These are phyloP conservation scores for Tulasnella sp. DNA, from an alignment of 768 basidiomycete genomes.

Conservation along the genomic window DNA sequence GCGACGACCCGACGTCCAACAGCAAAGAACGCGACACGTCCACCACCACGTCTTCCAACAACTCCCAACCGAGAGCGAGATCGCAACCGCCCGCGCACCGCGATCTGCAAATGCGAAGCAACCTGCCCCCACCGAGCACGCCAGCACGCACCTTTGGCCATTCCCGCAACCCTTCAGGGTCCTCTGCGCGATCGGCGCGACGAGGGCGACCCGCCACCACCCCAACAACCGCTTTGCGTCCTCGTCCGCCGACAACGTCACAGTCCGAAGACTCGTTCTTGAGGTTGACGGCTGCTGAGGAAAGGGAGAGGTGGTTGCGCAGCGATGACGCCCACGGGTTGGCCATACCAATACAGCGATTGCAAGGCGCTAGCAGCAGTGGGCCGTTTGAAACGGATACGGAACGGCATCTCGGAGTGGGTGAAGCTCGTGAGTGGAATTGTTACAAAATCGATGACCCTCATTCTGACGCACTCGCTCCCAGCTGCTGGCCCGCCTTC, in stretches of 20 bases:
- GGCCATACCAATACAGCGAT: not conserved
- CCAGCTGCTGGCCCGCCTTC: not conserved
- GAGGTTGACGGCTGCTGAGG: slow-evolving; percentile 2
- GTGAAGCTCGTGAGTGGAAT: not conserved
- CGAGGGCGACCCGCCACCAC: slow-evolving; percentile 1
- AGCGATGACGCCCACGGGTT: slow-evolving; percentile 1
- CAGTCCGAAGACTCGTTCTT: slow-evolving; percentile 4
- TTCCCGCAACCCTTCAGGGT: not conserved
- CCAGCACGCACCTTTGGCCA: not conserved
- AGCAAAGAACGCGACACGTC: too few species aligned
- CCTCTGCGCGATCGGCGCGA: not conserved
- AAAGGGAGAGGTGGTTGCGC: not conserved
- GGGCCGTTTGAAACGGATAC: not conserved
- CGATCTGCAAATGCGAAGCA: not conserved
- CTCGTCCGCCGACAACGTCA: not conserved
- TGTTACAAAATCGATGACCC: not conserved
- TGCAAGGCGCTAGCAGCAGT: not conserved
- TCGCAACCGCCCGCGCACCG: not conserved
- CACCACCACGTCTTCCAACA: not conserved
- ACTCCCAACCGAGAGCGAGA: not conserved
- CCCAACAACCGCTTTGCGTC: slow-evolving; percentile 5
- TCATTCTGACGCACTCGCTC: not conserved
- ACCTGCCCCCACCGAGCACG: not conserved
- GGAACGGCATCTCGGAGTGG: not conserved
- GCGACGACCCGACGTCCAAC: not conserved